Evolutionary conservation across 495 filamentous ascomycete genomes (phyloP).

Genomic region (Penicillium dipodomyicola): DNA sequence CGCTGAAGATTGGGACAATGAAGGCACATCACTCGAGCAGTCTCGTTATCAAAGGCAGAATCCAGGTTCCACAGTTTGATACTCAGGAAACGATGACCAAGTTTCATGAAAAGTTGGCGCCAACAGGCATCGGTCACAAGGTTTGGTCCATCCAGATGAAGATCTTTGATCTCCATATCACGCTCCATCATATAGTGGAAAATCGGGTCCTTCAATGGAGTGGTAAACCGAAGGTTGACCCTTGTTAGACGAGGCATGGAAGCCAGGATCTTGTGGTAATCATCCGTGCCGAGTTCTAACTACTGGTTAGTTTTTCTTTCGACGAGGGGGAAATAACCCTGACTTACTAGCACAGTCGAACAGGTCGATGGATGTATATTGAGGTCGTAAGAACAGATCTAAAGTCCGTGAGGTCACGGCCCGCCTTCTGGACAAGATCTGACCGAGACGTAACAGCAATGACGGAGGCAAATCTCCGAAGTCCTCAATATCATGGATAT

Average conservation of each 20-base stretch:
- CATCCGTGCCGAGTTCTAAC: slow-evolving; percentile 64
- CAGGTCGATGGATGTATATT: slow-evolving; percentile 63
- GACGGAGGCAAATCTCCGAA: slow-evolving; percentile 71
- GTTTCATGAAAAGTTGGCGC: slow-evolving; percentile 59
- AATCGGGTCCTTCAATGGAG: slow-evolving; percentile 80
- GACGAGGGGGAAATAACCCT: neutral
- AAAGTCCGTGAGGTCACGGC: slow-evolving; percentile 68
- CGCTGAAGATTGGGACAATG: slow-evolving; percentile 63
- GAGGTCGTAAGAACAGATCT: slow-evolving; percentile 71
- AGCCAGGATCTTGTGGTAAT: slow-evolving; percentile 79
- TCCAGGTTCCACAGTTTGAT: slow-evolving; percentile 68
- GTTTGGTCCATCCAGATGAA: slow-evolving; percentile 75
- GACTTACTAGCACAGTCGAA: slow-evolving; percentile 72
- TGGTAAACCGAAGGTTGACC: slow-evolving; percentile 73
- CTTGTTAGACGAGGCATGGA: slow-evolving; percentile 62
- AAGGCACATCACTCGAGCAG: slow-evolving; percentile 52
- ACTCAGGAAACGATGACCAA: slow-evolving; percentile 60
- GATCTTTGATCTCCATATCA: slow-evolving; percentile 55
- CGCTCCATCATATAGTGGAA: slow-evolving; percentile 76
- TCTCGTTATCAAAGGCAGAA: slow-evolving; percentile 70
- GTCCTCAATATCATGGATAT: slow-evolving; percentile 78
- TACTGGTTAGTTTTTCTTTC: slow-evolving; percentile 14
- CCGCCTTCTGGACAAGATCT: slow-evolving; percentile 76
- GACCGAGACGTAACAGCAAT: slow-evolving; percentile 70
- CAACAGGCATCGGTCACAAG: slow-evolving; percentile 70